These are phyloP conservation scores for Dendrobium chrysotoxum DNA, from an alignment of 106 monocot species.

Conservation along the genomic window DNA sequence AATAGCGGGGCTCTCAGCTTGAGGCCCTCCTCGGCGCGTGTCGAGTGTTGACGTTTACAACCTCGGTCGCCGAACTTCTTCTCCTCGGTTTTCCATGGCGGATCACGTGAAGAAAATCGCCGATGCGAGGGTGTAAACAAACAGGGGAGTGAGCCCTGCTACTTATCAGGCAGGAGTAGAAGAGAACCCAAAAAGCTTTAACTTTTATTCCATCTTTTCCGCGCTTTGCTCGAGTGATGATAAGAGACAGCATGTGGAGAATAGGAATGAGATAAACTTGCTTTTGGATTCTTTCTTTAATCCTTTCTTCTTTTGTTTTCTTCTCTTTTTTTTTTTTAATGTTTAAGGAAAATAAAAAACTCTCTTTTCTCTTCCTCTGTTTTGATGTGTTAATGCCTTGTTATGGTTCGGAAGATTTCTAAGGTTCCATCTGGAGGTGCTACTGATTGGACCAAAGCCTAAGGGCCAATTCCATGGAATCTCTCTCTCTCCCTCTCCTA, in stretches of 20 bases:
- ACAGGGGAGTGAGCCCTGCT: not conserved
- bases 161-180: not conserved
- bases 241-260: constrained; percentile 2
- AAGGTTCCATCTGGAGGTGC: not conserved
- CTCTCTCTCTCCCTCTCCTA: not conserved
- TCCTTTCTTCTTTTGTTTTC: not conserved
- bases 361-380: not conserved
- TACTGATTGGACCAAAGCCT: not conserved
- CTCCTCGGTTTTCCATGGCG: not conserved
- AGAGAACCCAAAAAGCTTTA: not conserved
- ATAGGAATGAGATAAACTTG: not conserved
- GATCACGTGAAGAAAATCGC: constrained; percentile 3
- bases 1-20: not conserved
- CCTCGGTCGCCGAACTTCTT: not conserved
- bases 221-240: constrained; percentile 3
- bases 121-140: not conserved
- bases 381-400: not conserved
- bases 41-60: not conserved
- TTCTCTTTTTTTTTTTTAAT: not conserved
- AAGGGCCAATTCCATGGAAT: not conserved
- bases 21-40: not conserved
- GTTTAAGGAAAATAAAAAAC: not conserved
- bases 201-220: not conserved
- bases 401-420: not conserved
- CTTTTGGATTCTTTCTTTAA: constrained; percentile 9